Percentiles rank a stretch among this genome's conserved stretches.
These are phyloP conservation scores for Dioszegia hungarica DNA, from an alignment of 768 basidiomycete genomes.

Conservation along the genomic window DNA sequence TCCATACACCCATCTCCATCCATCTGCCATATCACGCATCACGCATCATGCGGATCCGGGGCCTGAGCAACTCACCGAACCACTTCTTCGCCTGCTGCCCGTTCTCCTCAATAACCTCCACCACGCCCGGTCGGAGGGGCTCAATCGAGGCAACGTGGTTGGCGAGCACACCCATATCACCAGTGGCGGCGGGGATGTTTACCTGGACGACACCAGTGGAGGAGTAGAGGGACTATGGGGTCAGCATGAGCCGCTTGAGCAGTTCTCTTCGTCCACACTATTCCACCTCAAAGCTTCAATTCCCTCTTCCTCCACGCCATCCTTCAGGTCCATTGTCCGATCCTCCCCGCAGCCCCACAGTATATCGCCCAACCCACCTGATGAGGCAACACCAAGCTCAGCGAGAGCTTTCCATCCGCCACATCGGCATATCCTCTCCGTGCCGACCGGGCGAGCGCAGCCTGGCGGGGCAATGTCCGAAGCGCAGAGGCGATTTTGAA, in stretches of 20 bases:
- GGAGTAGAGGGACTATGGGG: slow-evolving; percentile 73
- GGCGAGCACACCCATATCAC: slow-evolving; percentile 98
- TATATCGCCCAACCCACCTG: slow-evolving; percentile 59
- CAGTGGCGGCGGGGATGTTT: slow-evolving; percentile 85
- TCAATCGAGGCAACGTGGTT: slow-evolving; percentile 99
- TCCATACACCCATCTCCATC: no score
- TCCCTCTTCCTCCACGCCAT: neutral
- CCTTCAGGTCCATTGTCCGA: neutral
- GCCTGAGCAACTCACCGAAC: slow-evolving; percentile 94
- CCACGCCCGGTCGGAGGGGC: slow-evolving; percentile 83
- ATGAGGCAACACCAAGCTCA: slow-evolving; percentile 91
- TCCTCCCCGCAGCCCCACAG: neutral
- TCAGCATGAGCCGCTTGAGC: neutral
- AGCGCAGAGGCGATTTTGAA: slow-evolving; percentile 23
- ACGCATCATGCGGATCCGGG: no score
- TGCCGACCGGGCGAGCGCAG: slow-evolving; percentile 14
- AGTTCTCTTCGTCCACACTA: neutral
- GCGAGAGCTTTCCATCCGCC: slow-evolving; percentile 74
- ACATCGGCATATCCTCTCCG: slow-evolving; percentile 85
- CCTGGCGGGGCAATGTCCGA: slow-evolving; percentile 28
- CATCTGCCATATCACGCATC: no score
- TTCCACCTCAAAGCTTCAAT: neutral
- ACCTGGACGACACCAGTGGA: slow-evolving; percentile 92
- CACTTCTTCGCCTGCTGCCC: slow-evolving; percentile 79
- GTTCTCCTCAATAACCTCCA: slow-evolving; percentile 82